Conservation (phyloP, 768 basidiomycete genomes). For the Kwoniella sp. region DNA sequence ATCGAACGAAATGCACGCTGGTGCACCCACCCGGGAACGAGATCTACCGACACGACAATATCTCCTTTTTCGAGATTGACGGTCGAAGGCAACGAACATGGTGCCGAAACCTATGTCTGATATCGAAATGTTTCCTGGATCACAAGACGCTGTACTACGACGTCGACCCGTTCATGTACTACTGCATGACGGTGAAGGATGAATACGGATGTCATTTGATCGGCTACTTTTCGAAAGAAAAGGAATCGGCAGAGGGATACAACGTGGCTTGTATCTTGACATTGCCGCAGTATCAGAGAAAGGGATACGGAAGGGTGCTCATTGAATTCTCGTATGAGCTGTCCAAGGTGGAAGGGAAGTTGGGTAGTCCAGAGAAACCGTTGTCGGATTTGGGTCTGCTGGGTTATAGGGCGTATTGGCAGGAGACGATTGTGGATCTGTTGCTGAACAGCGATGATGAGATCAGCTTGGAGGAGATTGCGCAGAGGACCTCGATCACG, state of each 20-base stretch:
- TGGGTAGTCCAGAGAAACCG: slow-evolving; percentile 97
- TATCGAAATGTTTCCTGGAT: slow-evolving; percentile 98
- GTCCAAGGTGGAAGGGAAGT: slow-evolving; percentile 91
- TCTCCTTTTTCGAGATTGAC: slow-evolving; percentile 98
- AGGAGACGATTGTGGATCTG: slow-evolving; percentile 90
- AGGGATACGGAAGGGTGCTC: slow-evolving; percentile 89
- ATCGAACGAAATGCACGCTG: slow-evolving; percentile 86
- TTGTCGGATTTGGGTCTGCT: slow-evolving; percentile 90
- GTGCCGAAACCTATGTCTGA: slow-evolving; percentile 92
- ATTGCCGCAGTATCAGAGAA: slow-evolving; percentile 95
- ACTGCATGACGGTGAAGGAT: slow-evolving; percentile 95
- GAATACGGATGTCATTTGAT: slow-evolving; percentile 88
- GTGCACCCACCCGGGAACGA: slow-evolving; percentile 97
- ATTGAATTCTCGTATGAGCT: slow-evolving; percentile 99
- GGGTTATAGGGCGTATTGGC: slow-evolving; percentile 95
- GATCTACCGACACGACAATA: slow-evolving; percentile 95
- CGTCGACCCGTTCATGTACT: slow-evolving; percentile 99
- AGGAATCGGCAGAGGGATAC: slow-evolving; percentile 95
- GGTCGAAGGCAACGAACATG: slow-evolving; percentile 92
- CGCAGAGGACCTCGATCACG: slow-evolving; percentile 90
- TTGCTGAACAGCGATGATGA: slow-evolving; percentile 72
- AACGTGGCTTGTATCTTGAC: slow-evolving; percentile 99
- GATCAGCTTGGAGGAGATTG: slow-evolving; percentile 93
- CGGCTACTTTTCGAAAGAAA: slow-evolving; percentile 99
- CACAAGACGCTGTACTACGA: slow-evolving; percentile 99